These are phyloP conservation scores for Geotrichum bryndzae DNA, from an alignment of 1,139 yeast species.

Conservation along the genomic window DNA sequence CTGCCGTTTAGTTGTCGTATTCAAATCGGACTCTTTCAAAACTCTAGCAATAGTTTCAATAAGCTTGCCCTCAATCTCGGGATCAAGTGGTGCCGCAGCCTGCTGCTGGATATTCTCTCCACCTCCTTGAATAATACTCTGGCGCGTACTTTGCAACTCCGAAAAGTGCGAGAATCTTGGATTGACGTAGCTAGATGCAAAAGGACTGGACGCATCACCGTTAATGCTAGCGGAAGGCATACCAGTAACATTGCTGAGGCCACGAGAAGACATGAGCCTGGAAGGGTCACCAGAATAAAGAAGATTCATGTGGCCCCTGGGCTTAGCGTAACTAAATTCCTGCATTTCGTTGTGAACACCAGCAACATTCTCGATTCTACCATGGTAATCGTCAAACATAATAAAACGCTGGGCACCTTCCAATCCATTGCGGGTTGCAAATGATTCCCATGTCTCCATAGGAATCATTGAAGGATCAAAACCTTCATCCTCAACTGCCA, in stretches of 20 bases:
- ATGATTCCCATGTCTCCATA: conserved; percentile 35
- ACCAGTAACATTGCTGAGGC: neutral
- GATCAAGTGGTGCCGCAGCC: conserved; percentile 18
- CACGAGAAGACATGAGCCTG: neutral
- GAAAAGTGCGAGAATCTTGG: conserved; percentile 2
- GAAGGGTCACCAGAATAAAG: conserved; percentile 3
- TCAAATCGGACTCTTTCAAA: conserved; percentile 33
- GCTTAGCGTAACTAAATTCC: conserved; percentile 6
- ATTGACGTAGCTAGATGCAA: conserved; percentile 1
- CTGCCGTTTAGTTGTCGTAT: conserved; percentile 35
- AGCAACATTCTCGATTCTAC: conserved; percentile 5
- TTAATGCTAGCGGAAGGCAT: neutral
- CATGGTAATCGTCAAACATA: conserved; percentile 15
- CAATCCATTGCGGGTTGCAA: conserved; percentile 33
- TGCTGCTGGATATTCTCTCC: conserved; percentile 22
- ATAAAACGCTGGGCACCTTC: conserved; percentile 35
- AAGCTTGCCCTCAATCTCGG: conserved; percentile 23
- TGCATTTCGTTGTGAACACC: conserved; percentile 12
- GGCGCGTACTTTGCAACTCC: conserved; percentile 6
- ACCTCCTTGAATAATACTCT: neutral
- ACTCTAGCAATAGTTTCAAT: conserved; percentile 30
- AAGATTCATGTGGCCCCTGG: conserved; percentile 13
- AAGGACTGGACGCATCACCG: conserved; percentile 1
- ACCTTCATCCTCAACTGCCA: conserved; percentile 36
- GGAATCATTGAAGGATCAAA: conserved; percentile 24